These are phyloP conservation scores for Monascus ruber DNA, from an alignment of 2,329 filamentous ascomycete species.

Conservation along the genomic window DNA sequence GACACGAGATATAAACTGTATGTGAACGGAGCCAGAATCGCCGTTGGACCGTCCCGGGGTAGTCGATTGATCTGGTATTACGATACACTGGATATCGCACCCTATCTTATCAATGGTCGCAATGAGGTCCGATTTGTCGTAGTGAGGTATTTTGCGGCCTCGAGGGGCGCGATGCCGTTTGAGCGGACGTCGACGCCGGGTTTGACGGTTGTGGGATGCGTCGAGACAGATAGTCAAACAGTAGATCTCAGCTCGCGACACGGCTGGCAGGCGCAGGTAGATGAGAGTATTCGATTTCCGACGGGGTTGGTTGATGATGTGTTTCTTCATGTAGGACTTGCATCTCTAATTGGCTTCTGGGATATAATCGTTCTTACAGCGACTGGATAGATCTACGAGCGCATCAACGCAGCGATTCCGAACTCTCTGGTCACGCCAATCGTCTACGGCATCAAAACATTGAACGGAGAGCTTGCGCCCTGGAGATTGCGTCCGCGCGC, in stretches of 20 bases:
- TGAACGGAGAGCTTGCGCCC: conserved; percentile 30
- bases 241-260: conserved; percentile 7
- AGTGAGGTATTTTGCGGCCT: conserved; percentile 15
- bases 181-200: conserved; percentile 16
- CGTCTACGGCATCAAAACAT: conserved; percentile 19
- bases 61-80: conserved; percentile 24
- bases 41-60: conserved; percentile 27
- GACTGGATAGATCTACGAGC: conserved; percentile 12
- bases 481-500: conserved; percentile 28
- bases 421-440: conserved; percentile 6
- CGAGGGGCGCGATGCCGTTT: conserved; percentile 19
- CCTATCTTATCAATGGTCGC: conserved; percentile 9
- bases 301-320: conserved; percentile 24
- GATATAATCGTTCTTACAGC: too few relatives aligned
- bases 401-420: conserved; percentile 3
- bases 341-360: too few relatives aligned
- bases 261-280: conserved; percentile 9
- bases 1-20: conserved; percentile 35
- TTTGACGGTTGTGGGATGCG: conserved; percentile 14
- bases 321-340: conserved; percentile 28
- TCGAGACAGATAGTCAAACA: conserved; percentile 4
- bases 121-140: conserved; percentile 15
- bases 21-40: conserved; percentile 26
- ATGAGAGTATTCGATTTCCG: conserved; percentile 12
- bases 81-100: conserved; percentile 17